Percentiles rank a stretch among this genome's conserved stretches.
Conservation (phyloP, 176 grass and related monocot species). For the Triticum monococcum region DNA sequence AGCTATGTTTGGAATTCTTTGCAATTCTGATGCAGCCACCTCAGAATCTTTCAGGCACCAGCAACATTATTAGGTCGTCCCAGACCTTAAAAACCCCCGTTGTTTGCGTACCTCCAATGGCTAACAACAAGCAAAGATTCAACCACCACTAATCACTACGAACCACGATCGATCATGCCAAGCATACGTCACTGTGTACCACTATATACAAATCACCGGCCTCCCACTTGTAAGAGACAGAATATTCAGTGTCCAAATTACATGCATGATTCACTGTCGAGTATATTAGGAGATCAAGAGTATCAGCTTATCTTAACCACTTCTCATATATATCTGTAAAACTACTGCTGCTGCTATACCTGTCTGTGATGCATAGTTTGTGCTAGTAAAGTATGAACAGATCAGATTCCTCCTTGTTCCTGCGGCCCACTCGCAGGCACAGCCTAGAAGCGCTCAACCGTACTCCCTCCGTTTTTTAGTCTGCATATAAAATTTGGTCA, state of each 20-base stretch:
- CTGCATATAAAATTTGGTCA: no score
- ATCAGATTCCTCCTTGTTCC: neutral
- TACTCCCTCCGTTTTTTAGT: neutral
- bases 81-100: neutral
- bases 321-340: neutral
- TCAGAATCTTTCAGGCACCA: neutral
- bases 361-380: no score
- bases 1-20: no score
- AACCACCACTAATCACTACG: neutral
- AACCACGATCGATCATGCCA: constrained; percentile 5
- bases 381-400: neutral
- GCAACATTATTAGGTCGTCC: neutral
- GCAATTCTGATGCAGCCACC: no score
- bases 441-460: constrained; percentile 15
- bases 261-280: neutral
- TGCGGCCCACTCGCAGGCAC: neutral
- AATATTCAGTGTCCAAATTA: constrained; percentile 24
- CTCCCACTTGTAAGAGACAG: constrained; percentile 46
- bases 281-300: constrained; percentile 18
- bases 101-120: neutral
- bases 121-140: neutral
- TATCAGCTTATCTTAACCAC: neutral
- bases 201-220: neutral
- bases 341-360: neutral
- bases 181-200: constrained; percentile 17